Evolutionary conservation across 148 eudicot genomes (phyloP).

Genomic region (Nyssa sinensis): DNA sequence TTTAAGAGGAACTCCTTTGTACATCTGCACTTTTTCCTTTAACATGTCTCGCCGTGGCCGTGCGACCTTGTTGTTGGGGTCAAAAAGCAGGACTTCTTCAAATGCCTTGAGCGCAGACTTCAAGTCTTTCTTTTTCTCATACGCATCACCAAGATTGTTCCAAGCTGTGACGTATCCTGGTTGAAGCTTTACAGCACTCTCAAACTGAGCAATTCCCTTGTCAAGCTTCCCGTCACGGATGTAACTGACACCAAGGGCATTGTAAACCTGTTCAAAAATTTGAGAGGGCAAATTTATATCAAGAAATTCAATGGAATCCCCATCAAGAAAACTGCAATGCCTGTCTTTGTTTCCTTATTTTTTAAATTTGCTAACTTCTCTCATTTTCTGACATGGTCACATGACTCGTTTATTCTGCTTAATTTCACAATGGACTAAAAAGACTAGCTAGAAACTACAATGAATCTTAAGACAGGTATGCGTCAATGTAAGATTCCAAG

Average conservation of each 20-base stretch:
- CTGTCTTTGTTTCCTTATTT: background rate
- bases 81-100: slow-evolving; percentile 90
- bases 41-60: slow-evolving; percentile 76
- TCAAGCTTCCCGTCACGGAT: slow-evolving; percentile 78
- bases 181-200: slow-evolving; percentile 81
- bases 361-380: too few species aligned
- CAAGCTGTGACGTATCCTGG: slow-evolving; percentile 94
- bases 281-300: background rate
- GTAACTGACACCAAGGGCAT: slow-evolving; percentile 87
- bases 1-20: slow-evolving; percentile 79
- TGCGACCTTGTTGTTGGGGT: slow-evolving; percentile 85
- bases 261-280: slow-evolving; percentile 59
- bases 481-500: too few species aligned
- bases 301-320: too few species aligned
- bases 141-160: slow-evolving; percentile 97
- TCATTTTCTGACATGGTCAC: too few species aligned
- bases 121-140: slow-evolving; percentile 76
- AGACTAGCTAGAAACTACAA: too few species aligned
- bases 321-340: too few species aligned
- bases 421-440: too few species aligned
- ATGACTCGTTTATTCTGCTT: too few species aligned
- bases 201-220: slow-evolving; percentile 77
- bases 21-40: slow-evolving; percentile 67
- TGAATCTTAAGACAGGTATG: too few species aligned
- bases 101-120: slow-evolving; percentile 81